Evolutionary conservation across 805 yeast species (phyloP).

Genomic region (Saccharomycopsis javanensis): DNA sequence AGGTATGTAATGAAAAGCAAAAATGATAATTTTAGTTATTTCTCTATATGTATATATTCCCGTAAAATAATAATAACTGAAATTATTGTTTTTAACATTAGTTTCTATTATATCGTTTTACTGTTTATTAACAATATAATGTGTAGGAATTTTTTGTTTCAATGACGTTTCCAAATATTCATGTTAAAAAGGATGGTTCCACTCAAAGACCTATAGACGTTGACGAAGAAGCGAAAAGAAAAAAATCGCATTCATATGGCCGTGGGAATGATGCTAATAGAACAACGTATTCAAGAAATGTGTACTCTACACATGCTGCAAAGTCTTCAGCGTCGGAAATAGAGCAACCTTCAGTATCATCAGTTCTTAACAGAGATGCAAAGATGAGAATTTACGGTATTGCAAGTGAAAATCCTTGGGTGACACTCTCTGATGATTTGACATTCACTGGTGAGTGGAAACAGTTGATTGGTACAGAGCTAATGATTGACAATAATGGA

Average conservation of each 20-base stretch:
- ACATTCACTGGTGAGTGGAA: constrained; percentile 72
- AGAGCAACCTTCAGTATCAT: not conserved
- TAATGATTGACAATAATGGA: constrained; percentile 27
- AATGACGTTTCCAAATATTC: not conserved
- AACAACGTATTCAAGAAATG: constrained; percentile 1
- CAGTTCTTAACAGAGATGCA: constrained; percentile 22
- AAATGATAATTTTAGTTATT: constrained; percentile 11
- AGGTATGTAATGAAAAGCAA: constrained; percentile 29
- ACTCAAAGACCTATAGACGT: not conserved
- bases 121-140: constrained; percentile 1
- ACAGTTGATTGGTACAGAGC: constrained; percentile 68
- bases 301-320: not conserved
- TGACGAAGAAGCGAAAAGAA: not conserved
- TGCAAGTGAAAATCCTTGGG: constrained; percentile 43
- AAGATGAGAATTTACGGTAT: constrained; percentile 48
- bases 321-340: not conserved
- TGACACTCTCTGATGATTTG: constrained; percentile 42
- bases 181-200: not conserved
- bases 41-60: not conserved
- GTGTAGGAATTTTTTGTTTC: constrained; percentile 2
- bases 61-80: not conserved
- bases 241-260: not conserved
- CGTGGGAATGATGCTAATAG: not conserved
- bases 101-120: not conserved
- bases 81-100: not conserved